These are phyloP conservation scores for Phtheirospermum japonicum DNA, from an alignment of 257 asterid species.

Conservation along the genomic window DNA sequence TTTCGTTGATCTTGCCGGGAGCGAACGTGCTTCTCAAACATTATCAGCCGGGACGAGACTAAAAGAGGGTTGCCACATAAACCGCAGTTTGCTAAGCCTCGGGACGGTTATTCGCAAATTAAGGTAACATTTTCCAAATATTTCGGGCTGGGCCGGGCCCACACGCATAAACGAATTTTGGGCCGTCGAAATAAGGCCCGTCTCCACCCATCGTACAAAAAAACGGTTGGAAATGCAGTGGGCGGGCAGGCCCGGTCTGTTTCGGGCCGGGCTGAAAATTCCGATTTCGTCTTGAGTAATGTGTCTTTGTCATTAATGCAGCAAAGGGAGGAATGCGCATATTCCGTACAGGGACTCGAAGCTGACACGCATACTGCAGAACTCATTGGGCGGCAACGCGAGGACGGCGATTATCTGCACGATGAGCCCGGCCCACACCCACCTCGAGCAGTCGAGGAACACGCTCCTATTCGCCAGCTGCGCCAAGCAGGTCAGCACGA, in stretches of 20 bases:
- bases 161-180: no score
- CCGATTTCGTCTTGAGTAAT: not conserved
- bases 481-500: slow-evolving; percentile 85
- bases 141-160: no score
- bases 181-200: no score
- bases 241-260: no score
- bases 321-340: slow-evolving; percentile 88
- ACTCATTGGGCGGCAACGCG: slow-evolving; percentile 90
- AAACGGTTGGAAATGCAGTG: no score
- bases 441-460: slow-evolving; percentile 91
- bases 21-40: slow-evolving; percentile 94
- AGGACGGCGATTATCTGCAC: slow-evolving; percentile 90
- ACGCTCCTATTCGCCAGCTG: slow-evolving; percentile 89
- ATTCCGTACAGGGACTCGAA: slow-evolving; percentile 93
- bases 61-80: slow-evolving; percentile 91
- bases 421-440: slow-evolving; percentile 89
- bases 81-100: slow-evolving; percentile 88
- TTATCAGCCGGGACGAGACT: slow-evolving; percentile 59
- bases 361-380: slow-evolving; percentile 85
- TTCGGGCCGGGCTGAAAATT: no score
- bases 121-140: slow-evolving; percentile 39
- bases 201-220: no score
- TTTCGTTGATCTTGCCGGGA: slow-evolving; percentile 95
- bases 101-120: slow-evolving; percentile 93
- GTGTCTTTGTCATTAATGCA: slow-evolving; percentile 27